These are phyloP conservation scores for Annulohypoxylon stygium DNA, from an alignment of 495 filamentous ascomycete genomes.

Conservation along the genomic window DNA sequence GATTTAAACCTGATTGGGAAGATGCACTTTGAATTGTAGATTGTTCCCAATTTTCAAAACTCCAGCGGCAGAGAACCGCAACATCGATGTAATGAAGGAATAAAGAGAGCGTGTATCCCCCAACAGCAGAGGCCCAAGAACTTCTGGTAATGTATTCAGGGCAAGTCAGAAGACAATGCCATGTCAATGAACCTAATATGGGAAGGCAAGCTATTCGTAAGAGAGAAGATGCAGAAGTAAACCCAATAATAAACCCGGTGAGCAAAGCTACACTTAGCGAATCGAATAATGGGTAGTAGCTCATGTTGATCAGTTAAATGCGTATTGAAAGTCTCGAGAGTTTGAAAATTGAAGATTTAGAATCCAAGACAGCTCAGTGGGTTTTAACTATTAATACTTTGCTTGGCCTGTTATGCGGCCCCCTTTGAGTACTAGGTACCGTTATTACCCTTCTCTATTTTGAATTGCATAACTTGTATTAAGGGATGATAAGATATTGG, in stretches of 20 bases:
- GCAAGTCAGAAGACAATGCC: constrained; percentile 24
- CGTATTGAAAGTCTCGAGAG: too few relatives aligned
- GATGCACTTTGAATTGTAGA: not conserved
- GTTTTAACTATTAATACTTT: too few relatives aligned
- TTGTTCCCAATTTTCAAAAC: constrained; percentile 14
- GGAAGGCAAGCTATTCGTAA: constrained; percentile 22
- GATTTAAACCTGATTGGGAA: not conserved
- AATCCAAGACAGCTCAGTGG: too few relatives aligned
- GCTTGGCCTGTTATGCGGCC: too few relatives aligned
- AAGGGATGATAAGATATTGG: too few relatives aligned
- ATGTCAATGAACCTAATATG: constrained; percentile 17
- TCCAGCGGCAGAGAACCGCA: constrained; percentile 20
- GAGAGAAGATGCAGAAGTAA: constrained; percentile 21
- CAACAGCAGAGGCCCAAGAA: constrained; percentile 25
- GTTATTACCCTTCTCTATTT: too few relatives aligned
- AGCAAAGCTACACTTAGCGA: constrained; percentile 14
- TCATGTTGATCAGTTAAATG: constrained; percentile 5
- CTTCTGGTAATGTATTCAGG: constrained; percentile 25
- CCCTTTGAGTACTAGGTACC: too few relatives aligned
- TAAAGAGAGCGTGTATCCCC: constrained; percentile 27
- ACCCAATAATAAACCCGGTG: constrained; percentile 14
- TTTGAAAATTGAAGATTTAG: too few relatives aligned
- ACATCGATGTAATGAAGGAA: constrained; percentile 27
- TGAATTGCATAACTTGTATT: too few relatives aligned
- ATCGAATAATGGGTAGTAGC: constrained; percentile 22